Percentiles rank a stretch among this genome's conserved stretches.
phyloP scores from a whole-genome alignment of 805 yeast genomes.

The Kuraishia piskuri region DNA sequence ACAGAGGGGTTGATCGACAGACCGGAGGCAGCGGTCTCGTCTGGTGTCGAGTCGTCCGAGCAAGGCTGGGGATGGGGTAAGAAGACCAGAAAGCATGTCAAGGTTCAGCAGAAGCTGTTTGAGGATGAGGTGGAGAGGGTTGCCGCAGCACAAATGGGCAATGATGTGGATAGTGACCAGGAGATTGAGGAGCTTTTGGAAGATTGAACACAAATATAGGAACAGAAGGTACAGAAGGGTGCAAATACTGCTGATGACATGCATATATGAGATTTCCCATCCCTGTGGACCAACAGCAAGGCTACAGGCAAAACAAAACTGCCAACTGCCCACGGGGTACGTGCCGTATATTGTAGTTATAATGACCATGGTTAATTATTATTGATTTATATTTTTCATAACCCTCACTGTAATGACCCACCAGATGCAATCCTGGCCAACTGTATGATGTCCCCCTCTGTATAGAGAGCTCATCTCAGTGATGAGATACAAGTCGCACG shows the following conservation, averaged over 20 bases:
- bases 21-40: conserved; percentile 16
- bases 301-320: too few relatives aligned
- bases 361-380: too few relatives aligned
- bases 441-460: too few relatives aligned
- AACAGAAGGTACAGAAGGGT: too few relatives aligned
- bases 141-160: conserved; percentile 23
- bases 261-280: too few relatives aligned
- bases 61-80: conserved; percentile 74
- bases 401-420: too few relatives aligned
- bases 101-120: conserved; percentile 44
- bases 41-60: conserved; percentile 17
- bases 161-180: conserved; percentile 45
- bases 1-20: conserved; percentile 22
- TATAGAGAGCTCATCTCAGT: background rate
- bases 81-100: conserved; percentile 52
- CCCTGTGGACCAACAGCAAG: too few relatives aligned
- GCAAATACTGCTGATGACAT: too few relatives aligned
- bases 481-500: background rate
- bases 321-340: too few relatives aligned
- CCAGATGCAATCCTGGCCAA: too few relatives aligned
- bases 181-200: conserved; percentile 65
- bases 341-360: too few relatives aligned
- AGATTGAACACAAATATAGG: conserved; percentile 24
- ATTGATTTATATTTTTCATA: too few relatives aligned
- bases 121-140: conserved; percentile 35